Conservation (phyloP, 2,329 filamentous ascomycete genomes). For the Emergomyces pasteurianus region DNA sequence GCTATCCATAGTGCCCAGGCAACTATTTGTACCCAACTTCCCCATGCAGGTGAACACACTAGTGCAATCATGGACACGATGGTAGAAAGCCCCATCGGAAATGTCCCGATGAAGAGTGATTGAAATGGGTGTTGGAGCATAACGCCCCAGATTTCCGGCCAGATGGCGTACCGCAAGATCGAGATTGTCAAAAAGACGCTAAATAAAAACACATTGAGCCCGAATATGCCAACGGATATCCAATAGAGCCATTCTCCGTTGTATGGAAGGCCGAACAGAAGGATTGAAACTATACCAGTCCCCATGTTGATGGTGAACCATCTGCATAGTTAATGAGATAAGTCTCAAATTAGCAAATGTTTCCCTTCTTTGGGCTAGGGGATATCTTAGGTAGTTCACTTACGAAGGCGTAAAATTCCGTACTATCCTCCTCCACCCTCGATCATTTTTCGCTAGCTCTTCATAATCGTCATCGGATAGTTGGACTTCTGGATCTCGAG, state of each 20-base stretch:
- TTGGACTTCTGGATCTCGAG: neutral
- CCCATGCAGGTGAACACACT: slow-evolving; percentile 50
- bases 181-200: slow-evolving; percentile 35
- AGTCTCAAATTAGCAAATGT: neutral
- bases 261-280: slow-evolving; percentile 27
- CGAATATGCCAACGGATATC: slow-evolving; percentile 27
- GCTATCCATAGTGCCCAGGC: slow-evolving; percentile 50
- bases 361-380: neutral
- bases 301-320: slow-evolving; percentile 34
- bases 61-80: slow-evolving; percentile 55
- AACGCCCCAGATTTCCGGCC: slow-evolving; percentile 52
- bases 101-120: slow-evolving; percentile 55
- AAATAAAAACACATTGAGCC: slow-evolving; percentile 27
- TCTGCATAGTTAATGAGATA: slow-evolving; percentile 12
- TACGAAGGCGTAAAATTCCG: slow-evolving; percentile 19
- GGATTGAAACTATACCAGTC: slow-evolving; percentile 30
- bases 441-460: slow-evolving; percentile 7
- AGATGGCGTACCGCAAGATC: slow-evolving; percentile 49
- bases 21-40: slow-evolving; percentile 42
- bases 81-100: slow-evolving; percentile 58
- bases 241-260: slow-evolving; percentile 29
- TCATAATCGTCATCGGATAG: neutral
- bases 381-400: neutral
- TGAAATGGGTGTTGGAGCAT: slow-evolving; percentile 58
- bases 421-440: slow-evolving; percentile 14